Base-by-base conservation (phyloP, 148 eudicot species). In the Drosera capensis region DNA sequence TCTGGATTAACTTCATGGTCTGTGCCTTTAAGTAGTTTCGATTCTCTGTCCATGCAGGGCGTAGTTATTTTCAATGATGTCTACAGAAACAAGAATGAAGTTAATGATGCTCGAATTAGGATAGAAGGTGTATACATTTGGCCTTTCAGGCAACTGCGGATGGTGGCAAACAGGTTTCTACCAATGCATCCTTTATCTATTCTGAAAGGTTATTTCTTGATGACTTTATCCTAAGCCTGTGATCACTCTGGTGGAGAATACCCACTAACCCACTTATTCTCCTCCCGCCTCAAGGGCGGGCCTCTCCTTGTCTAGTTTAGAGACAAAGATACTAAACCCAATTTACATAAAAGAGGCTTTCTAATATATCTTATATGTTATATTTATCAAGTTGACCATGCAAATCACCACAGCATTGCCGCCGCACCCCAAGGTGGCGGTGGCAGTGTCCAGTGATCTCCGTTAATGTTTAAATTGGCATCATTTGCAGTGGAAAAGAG, bases 71-170 rank as follows among this genome's bases (percentile, higher is more conserved):
- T 90, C 51, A 77, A 90, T 66, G 95, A 81, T 51, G 88, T 82
- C 45, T 78, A 71, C 59, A 95, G 85, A 42, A 66, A 75, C 63
- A 76, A 88, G 57, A 71, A 58, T 59, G 92, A 83, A 62, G 78
- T 55, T 48, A 74, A 71, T 42, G 76, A 82, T 49, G 99, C 95
- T 59, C 80, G 81, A 68, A 78, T 90, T 48, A 74, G 82, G 64
- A 93, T 90, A 45, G 99, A 84, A 67, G 99, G 99, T 46, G 99
- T 90, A 35, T 85, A 90, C 54, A 78, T 90, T 37, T 90, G 99
- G 95, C 99, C 99, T 30, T 90, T 84, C 62, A 81, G 79, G 77
- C 99, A 90, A 58, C 85, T 90, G 46, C 74, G 99, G 39, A 57
- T 90, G 93, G 93, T 90, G 59, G 95, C 82, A 49, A 78, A 74